These are phyloP conservation scores for Solanum bulbocastanum DNA, from an alignment of 257 asterid species.

Conservation along the genomic window DNA sequence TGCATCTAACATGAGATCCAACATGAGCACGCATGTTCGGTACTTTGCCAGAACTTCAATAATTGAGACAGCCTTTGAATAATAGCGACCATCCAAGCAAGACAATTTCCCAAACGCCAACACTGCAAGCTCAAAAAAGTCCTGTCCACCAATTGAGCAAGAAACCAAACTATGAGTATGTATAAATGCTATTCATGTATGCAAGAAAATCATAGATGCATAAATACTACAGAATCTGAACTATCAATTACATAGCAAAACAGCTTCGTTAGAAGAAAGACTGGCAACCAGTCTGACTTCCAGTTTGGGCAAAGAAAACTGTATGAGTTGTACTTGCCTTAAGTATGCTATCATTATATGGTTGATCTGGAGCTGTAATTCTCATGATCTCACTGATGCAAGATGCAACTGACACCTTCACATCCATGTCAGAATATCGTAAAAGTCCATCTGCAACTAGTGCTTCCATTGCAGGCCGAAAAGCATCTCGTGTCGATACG, in stretches of 20 bases:
- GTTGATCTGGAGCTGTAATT: constrained; percentile 20
- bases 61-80: constrained; percentile 8
- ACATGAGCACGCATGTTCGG: constrained; percentile 1
- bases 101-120: constrained; percentile 7
- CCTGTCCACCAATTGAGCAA: not conserved
- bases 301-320: not conserved
- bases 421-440: constrained; percentile 6
- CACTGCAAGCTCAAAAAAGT: not conserved
- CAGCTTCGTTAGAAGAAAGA: not conserved
- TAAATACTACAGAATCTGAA: not conserved
- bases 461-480: not conserved
- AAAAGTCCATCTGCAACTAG: constrained; percentile 10
- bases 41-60: not conserved
- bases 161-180: not conserved
- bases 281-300: not conserved
- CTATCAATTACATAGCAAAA: not conserved
- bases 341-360: constrained; percentile 1
- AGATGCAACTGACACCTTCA: constrained; percentile 12
- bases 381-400: constrained; percentile 18
- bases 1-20: constrained; percentile 4
- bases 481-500: not conserved
- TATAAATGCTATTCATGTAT: not conserved
- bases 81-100: not conserved
- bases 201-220: not conserved
- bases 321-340: not conserved